phyloP scores from a whole-genome alignment of 768 basidiomycete genomes.

The Russula dissimulans region DNA sequence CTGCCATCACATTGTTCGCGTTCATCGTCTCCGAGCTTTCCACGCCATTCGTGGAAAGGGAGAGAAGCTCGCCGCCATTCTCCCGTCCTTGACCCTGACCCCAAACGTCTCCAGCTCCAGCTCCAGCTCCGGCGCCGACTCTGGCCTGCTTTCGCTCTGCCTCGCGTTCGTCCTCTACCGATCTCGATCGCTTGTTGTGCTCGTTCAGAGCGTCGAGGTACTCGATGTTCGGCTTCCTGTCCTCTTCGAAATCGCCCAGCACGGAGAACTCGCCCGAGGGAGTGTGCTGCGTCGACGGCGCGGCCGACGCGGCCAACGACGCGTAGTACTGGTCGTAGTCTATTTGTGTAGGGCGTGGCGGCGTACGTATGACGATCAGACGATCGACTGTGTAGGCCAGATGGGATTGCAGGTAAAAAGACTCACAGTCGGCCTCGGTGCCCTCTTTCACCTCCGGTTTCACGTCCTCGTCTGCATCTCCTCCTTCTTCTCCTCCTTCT shows the following conservation, averaged over 20 bases:
- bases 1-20: not conserved
- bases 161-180: constrained; percentile 35
- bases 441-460: constrained; percentile 38
- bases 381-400: no score
- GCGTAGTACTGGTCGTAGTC: constrained; percentile 83
- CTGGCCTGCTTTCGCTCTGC: constrained; percentile 17
- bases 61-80: constrained; percentile 23
- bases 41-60: constrained; percentile 17
- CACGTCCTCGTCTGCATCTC: constrained; percentile 26
- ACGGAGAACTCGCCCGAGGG: constrained; percentile 41
- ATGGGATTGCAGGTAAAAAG: not conserved
- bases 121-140: not conserved
- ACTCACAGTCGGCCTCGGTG: constrained; percentile 60
- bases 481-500: constrained; percentile 5
- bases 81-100: not conserved
- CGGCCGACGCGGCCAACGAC: constrained; percentile 55
- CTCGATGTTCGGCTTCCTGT: constrained; percentile 55
- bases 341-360: constrained; percentile 21
- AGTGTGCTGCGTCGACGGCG: constrained; percentile 51
- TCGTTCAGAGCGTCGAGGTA: constrained; percentile 64
- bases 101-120: not conserved
- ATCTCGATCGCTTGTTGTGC: constrained; percentile 65
- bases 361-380: no score
- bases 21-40: constrained; percentile 5
- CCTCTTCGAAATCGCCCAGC: constrained; percentile 53